phyloP scores from a whole-genome alignment of 139 green algal genomes.

The Chlamydomonas eustigma region DNA sequence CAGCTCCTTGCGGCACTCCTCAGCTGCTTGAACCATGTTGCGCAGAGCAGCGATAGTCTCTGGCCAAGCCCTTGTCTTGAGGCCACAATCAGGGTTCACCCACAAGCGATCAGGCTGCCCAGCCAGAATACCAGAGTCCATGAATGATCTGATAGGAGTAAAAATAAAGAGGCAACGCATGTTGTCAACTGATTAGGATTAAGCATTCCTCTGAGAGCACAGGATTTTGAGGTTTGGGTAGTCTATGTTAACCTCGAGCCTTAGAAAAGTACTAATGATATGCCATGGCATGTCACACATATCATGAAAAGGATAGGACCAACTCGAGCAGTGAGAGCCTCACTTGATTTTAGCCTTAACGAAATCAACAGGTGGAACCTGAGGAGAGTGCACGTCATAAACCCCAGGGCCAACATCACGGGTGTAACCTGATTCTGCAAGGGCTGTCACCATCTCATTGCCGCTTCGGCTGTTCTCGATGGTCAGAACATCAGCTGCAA shows the following conservation, averaged over 20 bases:
- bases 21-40: constrained; percentile 47
- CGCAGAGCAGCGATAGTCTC: constrained; percentile 40
- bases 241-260: no score
- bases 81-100: constrained; percentile 72
- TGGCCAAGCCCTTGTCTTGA: constrained; percentile 79
- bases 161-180: not conserved
- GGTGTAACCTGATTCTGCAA: constrained; percentile 65
- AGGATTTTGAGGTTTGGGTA: no score
- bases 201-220: not conserved
- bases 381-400: constrained; percentile 88
- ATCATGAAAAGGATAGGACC: no score
- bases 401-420: constrained; percentile 79
- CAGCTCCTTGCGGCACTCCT: not conserved
- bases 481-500: constrained; percentile 86
- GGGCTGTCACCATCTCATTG: constrained; percentile 73
- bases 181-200: no score
- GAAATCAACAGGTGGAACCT: constrained; percentile 62
- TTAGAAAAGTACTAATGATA: no score
- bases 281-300: no score
- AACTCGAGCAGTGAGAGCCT: no score
- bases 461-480: constrained; percentile 87
- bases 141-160: constrained; percentile 48
- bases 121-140: constrained; percentile 58
- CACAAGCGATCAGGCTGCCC: constrained; percentile 56
- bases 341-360: constrained; percentile 54